Conservation (phyloP, 2,329 filamentous ascomycete genomes). For the Cladosporium sp. region DNA sequence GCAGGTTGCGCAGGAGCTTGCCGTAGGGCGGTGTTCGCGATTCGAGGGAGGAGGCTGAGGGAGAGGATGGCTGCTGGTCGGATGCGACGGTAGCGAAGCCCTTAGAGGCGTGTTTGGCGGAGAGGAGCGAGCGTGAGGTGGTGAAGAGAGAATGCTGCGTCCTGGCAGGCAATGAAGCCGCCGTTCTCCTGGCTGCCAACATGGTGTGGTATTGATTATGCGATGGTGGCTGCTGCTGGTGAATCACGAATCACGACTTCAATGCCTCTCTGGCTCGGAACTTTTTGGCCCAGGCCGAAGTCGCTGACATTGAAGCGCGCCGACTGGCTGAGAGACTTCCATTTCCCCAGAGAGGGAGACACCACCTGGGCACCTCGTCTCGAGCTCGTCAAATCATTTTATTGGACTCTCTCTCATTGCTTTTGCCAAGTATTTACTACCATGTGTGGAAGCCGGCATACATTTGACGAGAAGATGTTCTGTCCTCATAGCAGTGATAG, state of each 20-base stretch:
- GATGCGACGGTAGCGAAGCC: slow-evolving; percentile 37
- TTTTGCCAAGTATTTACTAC: not conserved
- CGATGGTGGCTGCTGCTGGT: not conserved
- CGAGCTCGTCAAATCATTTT: not conserved
- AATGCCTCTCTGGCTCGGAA: slow-evolving; percentile 10
- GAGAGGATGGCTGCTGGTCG: slow-evolving; percentile 19
- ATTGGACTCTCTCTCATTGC: not conserved
- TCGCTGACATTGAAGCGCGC: slow-evolving; percentile 1
- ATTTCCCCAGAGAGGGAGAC: not conserved
- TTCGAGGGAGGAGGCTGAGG: slow-evolving; percentile 42
- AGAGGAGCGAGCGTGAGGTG: slow-evolving; percentile 26
- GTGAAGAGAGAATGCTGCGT: slow-evolving; percentile 20
- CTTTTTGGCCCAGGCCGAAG: slow-evolving; percentile 8
- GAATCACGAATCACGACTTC: slow-evolving; percentile 6
- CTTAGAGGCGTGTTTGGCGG: slow-evolving; percentile 24
- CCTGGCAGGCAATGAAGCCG: slow-evolving; percentile 23
- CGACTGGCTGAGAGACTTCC: slow-evolving; percentile 2
- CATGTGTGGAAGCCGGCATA: not conserved
- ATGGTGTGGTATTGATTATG: slow-evolving; percentile 21
- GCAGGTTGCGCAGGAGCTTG: slow-evolving; percentile 75
- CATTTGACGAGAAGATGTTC: not conserved
- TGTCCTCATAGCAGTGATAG: not conserved
- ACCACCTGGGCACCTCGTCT: not conserved
- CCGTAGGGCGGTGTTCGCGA: slow-evolving; percentile 75
- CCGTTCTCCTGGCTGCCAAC: slow-evolving; percentile 31